A percentile compares a stretch with the other conserved stretches of the same genome.
Evolutionary conservation across 768 basidiomycete species (phyloP).

Genomic region (Boletus insuetus): DNA sequence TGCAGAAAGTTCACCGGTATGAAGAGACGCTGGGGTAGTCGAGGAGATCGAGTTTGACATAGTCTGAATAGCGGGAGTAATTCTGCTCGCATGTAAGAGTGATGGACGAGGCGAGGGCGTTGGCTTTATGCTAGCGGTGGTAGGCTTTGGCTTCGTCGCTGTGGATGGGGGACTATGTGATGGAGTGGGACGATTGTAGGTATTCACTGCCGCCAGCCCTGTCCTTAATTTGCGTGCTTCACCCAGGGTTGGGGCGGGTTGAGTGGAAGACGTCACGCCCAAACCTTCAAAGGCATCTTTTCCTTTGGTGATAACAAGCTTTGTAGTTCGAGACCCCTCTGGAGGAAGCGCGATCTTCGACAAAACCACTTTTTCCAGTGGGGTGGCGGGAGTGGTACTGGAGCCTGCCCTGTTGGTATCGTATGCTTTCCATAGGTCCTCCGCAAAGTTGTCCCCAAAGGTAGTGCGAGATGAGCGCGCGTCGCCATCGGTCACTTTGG

Average conservation of each 20-base stretch:
- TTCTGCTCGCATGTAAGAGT: constrained; percentile 9
- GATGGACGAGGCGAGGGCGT: constrained; percentile 32
- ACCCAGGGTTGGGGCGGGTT: constrained; percentile 63
- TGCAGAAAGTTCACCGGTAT: constrained; percentile 43
- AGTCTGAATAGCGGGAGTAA: constrained; percentile 14
- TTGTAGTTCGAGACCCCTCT: constrained; percentile 33
- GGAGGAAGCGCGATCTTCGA: constrained; percentile 26
- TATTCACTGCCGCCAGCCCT: constrained; percentile 55
- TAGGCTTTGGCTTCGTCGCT: constrained; percentile 19
- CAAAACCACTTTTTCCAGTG: constrained; percentile 14
- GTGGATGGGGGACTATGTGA: constrained; percentile 14
- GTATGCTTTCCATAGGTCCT: constrained; percentile 54
- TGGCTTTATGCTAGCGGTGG: constrained; percentile 17
- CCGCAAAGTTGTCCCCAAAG: constrained; percentile 70
- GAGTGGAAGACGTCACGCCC: constrained; percentile 46
- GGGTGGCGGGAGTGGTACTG: neutral
- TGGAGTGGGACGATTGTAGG: constrained; percentile 27
- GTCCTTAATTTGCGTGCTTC: constrained; percentile 74
- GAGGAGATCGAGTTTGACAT: constrained; percentile 38
- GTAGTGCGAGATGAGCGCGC: constrained; percentile 22
- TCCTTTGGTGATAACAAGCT: constrained; percentile 34
- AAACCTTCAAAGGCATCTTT: constrained; percentile 83
- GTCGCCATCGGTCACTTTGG: constrained; percentile 24
- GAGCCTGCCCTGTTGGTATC: constrained; percentile 29
- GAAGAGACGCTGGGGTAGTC: constrained; percentile 32